A percentile compares a stretch with the other conserved stretches of the same genome.
Evolutionary conservation across 2,329 filamentous ascomycete species (phyloP).

Genomic region (Xylariaceae sp.): DNA sequence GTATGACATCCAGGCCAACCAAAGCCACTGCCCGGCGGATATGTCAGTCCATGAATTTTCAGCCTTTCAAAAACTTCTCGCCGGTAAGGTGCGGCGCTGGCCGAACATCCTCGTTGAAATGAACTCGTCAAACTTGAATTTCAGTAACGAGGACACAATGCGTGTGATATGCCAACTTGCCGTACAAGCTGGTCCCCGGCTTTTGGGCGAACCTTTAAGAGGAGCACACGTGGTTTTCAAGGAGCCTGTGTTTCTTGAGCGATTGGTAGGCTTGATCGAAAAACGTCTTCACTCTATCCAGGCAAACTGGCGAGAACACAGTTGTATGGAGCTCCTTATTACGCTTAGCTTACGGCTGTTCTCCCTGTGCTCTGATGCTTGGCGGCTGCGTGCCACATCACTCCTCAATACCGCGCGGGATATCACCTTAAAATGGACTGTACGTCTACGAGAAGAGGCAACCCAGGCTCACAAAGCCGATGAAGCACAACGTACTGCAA

Average conservation of each 20-base stretch:
- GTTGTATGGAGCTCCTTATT: conserved; percentile 31
- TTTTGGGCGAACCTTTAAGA: conserved; percentile 35
- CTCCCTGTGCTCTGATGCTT: conserved; percentile 1
- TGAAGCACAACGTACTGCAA: conserved; percentile 31
- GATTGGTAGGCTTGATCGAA: conserved; percentile 44
- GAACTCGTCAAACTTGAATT: conserved; percentile 52
- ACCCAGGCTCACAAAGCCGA: conserved; percentile 14
- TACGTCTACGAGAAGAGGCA: conserved; percentile 2
- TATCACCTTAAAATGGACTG: conserved; percentile 11
- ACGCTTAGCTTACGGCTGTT: conserved; percentile 11
- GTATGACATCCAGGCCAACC: conserved; percentile 48
- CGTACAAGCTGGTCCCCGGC: conserved; percentile 50
- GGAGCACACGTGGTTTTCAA: conserved; percentile 45
- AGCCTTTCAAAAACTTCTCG: conserved; percentile 45
- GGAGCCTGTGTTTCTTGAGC: conserved; percentile 44
- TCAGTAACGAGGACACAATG: conserved; percentile 49
- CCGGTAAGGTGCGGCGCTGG: conserved; percentile 47
- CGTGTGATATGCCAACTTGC: conserved; percentile 48
- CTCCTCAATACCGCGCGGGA: conserved; percentile 4
- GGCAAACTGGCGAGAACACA: conserved; percentile 54
- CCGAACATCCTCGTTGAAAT: conserved; percentile 45
- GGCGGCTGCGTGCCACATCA: neutral
- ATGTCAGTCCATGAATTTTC: conserved; percentile 49
- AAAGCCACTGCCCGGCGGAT: conserved; percentile 41
- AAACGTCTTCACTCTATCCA: conserved; percentile 40